Evolutionary conservation across 2,329 filamentous ascomycete genomes (phyloP), one percentile per base, ranked within the genome.

Genomic region (Colletotrichum eleusines): DNA sequence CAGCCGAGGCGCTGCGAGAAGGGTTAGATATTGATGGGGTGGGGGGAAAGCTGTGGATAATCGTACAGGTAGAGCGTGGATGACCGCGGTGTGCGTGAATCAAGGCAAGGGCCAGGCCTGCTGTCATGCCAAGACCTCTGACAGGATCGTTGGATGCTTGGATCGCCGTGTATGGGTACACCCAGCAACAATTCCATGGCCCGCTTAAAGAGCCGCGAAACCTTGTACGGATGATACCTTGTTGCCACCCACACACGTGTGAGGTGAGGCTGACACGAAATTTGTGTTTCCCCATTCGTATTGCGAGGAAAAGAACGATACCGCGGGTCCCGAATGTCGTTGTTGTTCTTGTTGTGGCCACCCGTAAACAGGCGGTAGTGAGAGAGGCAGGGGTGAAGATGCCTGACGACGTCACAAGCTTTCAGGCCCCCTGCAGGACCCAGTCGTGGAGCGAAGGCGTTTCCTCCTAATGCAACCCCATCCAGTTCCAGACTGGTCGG

Each of bases 51-150:
- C 12, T 6, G 14, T 31, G 31, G 33, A 14, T 28, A 53, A 38
- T 23, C 23, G n/a, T 31, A 23, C 23, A 40, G 46, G n/a, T 31
- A 23, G 33, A 40, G 46, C 46, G 40, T 23, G 51, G 53, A 40
- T 40, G 54, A 31, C 7, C 48, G 16, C 23, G 48, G 33, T 38
- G 40, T 63, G 54, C 26, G 44, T 66, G 62, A 71, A 68, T 63
- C 69, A 71, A 68, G 69, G 63, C 64, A 71, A 51, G n/a, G 50
- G 69, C 44, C 64, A 59, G 53, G 69, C 68, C 63, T 70, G 67
- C 63, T 62, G 67, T 70, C 67, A 67, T 67, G 67, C 67, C 67
- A 70, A 70, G 67, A 70, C 63, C 28, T 50, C 50, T 67, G 64
- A 48, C 67, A 62, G 44, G 60, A 57, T 50, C 63, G 44, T 16